Base-by-base conservation (phyloP, 192 early-diverging fungal genomes). In the Coemansia asiatica region DNA sequence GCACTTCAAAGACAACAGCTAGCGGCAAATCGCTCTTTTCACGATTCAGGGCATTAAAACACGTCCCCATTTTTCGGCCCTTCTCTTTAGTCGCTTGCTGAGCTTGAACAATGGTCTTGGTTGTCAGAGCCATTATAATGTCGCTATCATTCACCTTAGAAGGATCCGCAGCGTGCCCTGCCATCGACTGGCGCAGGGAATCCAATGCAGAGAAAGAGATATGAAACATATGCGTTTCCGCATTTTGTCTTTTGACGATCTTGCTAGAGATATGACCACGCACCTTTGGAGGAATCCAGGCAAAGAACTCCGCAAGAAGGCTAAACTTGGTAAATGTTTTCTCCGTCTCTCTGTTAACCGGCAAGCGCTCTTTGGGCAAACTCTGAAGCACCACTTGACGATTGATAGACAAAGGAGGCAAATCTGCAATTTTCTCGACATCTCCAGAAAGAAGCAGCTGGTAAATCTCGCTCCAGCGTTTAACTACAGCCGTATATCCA, bases 211-310 rank as follows among this genome's bases (percentile, higher is more conserved):
- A 56, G 28, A 55, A 62, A 6, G 77, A 74, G 19, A 80, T 31
- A 23, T 74, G 77, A 48, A 80, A 80, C 18, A 80, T 10, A n/a
- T 80, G 77, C 16, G 77, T 47, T 44, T 71, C 62, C n/a, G 72
- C 68, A n/a, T 68, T 73, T 47, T 80, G 77, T 23, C 65, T 33
- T 21, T 46, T 56, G 35, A 71, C 26, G 12, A 71, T 31, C 59
- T 63, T 68, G 68, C 62, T 66, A 35, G 66, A 27, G 15, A 80
- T 53, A n/a, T 64, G 59, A 0, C 72, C 77, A 7, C 77, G 77
- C 47, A 35, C 25, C 40, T 71, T 60, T 21, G 77, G 77, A 31
- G 77, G 74, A 23, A 80, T 60, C 72, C 77, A 80, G 1, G 77
- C 72, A 57, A 74, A 56, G 61, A 51, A 61, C 40, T 80, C 77